Evolutionary conservation across 768 basidiomycete genomes (phyloP).

Genomic region (Trametes gibbosa): DNA sequence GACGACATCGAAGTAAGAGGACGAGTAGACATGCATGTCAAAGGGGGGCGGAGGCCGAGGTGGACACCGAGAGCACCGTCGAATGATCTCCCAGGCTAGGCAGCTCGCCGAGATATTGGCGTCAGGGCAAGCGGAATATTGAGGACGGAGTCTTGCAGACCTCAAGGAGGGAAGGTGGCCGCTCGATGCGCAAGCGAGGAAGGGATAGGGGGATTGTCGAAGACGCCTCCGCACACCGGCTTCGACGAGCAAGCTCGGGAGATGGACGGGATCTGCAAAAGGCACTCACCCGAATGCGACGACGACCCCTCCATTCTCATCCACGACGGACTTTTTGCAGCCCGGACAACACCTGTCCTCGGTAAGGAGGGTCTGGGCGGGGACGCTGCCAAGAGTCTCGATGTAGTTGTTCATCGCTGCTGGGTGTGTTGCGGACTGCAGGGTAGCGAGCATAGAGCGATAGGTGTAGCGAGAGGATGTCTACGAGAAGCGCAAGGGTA

Average conservation of each 20-base stretch:
- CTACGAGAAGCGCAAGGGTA: not conserved
- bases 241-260: not conserved
- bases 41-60: too few species aligned
- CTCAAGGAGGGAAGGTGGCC: not conserved
- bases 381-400: slow-evolving; percentile 14
- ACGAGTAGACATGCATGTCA: too few species aligned
- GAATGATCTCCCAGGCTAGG: too few species aligned
- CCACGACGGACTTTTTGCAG: slow-evolving; percentile 77
- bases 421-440: slow-evolving; percentile 4
- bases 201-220: not conserved
- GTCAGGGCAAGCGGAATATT: not conserved
- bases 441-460: slow-evolving; percentile 12
- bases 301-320: slow-evolving; percentile 80
- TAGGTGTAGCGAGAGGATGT: not conserved
- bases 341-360: slow-evolving; percentile 76
- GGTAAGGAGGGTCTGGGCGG: slow-evolving; percentile 21
- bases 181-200: not conserved
- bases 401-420: slow-evolving; percentile 13
- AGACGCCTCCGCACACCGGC: not conserved
- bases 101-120: too few species aligned
- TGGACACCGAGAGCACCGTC: too few species aligned
- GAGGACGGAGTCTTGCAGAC: not conserved
- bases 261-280: slow-evolving; percentile 4
- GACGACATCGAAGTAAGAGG: too few species aligned
- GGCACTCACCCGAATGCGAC: slow-evolving; percentile 89